These are phyloP conservation scores for Elsinoe batatas DNA, from an alignment of 2,329 filamentous ascomycete species.

Conservation along the genomic window DNA sequence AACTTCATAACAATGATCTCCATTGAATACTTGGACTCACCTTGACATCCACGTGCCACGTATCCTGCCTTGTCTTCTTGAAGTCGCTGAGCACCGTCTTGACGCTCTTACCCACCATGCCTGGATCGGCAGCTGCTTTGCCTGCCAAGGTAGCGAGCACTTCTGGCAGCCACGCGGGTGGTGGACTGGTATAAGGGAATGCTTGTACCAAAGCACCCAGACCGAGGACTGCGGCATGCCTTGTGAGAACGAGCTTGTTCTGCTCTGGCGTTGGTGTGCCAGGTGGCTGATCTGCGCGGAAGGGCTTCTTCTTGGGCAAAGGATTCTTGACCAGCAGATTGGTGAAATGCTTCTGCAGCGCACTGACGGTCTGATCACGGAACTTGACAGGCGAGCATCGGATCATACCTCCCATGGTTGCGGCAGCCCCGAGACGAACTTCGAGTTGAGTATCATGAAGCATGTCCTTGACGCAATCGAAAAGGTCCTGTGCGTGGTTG, in stretches of 20 bases:
- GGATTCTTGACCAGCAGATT: slow-evolving; percentile 70
- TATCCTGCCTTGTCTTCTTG: slow-evolving; percentile 98
- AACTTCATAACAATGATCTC: not conserved
- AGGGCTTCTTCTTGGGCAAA: slow-evolving; percentile 57
- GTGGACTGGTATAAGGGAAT: slow-evolving; percentile 90
- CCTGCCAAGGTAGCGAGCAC: slow-evolving; percentile 77
- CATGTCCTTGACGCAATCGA: slow-evolving; percentile 93
- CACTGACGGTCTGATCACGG: slow-evolving; percentile 64
- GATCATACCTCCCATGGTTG: slow-evolving; percentile 94
- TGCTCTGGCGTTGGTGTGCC: slow-evolving; percentile 60
- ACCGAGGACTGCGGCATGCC: slow-evolving; percentile 86
- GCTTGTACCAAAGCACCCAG: slow-evolving; percentile 86
- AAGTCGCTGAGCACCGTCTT: slow-evolving; percentile 93
- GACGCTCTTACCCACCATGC: slow-evolving; percentile 89
- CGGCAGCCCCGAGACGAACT: slow-evolving; percentile 84
- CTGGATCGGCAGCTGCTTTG: slow-evolving; percentile 76
- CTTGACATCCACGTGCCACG: slow-evolving; percentile 96
- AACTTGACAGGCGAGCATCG: slow-evolving; percentile 78
- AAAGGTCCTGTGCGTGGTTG: slow-evolving; percentile 67
- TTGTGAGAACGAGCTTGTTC: slow-evolving; percentile 66
- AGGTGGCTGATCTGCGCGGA: slow-evolving; percentile 31
- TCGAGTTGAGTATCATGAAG: slow-evolving; percentile 84
- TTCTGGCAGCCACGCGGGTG: slow-evolving; percentile 87
- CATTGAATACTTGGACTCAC: slow-evolving; percentile 42
- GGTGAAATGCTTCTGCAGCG: slow-evolving; percentile 71